Evolutionary conservation across 306 rosid genomes (phyloP).

Genomic region (Lotus japonicus): DNA sequence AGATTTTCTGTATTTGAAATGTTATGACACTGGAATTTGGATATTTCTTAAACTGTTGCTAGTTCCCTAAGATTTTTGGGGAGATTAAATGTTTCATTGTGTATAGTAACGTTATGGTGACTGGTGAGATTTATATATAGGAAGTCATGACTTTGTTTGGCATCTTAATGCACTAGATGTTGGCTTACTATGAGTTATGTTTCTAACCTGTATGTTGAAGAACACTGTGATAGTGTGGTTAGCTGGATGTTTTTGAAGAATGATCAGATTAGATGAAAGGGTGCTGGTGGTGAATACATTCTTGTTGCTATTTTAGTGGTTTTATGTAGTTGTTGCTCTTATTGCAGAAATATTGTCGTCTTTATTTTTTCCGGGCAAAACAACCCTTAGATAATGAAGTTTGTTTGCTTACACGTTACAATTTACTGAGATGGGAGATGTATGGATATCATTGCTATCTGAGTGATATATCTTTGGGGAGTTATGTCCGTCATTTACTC

Average conservation of each 20-base stretch:
- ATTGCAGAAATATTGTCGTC: not conserved
- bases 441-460: constrained; percentile 7
- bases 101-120: not conserved
- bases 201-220: not conserved
- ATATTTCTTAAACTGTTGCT: not conserved
- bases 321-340: not conserved
- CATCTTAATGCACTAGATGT: constrained; percentile 10
- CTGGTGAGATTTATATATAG: not conserved
- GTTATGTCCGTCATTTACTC: not conserved
- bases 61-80: not conserved
- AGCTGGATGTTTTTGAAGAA: not conserved
- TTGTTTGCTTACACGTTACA: not conserved
- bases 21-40: not conserved
- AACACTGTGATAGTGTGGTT: not conserved
- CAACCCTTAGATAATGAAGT: not conserved
- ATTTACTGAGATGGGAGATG: constrained; percentile 1
- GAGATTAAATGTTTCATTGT: not conserved
- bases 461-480: not conserved
- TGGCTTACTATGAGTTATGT: constrained; percentile 1
- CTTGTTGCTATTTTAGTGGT: not conserved
- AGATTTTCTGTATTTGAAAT: not conserved
- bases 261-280: not conserved
- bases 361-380: not conserved
- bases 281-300: constrained; percentile 2
- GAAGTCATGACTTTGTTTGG: not conserved